Conservation (phyloP, 805 yeast species). For the Lipomyces anomalus region DNA sequence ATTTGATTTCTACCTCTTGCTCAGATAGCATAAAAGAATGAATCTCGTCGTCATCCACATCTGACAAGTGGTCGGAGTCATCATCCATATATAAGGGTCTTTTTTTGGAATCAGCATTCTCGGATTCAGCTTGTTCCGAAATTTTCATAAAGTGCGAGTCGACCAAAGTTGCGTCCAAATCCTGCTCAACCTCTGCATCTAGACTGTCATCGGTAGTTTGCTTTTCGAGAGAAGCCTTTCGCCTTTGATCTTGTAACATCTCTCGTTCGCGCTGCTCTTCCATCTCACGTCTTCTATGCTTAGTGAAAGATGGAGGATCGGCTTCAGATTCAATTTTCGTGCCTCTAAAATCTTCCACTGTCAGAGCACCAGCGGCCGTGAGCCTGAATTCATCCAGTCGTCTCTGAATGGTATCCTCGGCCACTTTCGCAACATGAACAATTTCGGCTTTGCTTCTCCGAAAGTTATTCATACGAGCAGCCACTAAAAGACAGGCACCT, state of each 20-base stretch:
- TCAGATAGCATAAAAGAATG: conserved; percentile 53
- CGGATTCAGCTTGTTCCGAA: conserved; percentile 10
- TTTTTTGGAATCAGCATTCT: not conserved
- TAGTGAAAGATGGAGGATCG: conserved; percentile 77
- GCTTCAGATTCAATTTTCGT: conserved; percentile 41
- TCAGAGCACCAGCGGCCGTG: conserved; percentile 66
- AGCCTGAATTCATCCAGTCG: conserved; percentile 80
- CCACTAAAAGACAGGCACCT: conserved; percentile 88
- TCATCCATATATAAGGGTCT: conserved; percentile 36
- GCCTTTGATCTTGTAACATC: conserved; percentile 21
- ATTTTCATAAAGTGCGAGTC: conserved; percentile 25
- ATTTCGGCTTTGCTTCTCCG: conserved; percentile 89
- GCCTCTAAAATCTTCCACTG: conserved; percentile 67
- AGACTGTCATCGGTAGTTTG: conserved; percentile 27
- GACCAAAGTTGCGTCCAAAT: conserved; percentile 28
- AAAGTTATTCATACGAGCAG: conserved; percentile 94
- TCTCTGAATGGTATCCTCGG: conserved; percentile 86
- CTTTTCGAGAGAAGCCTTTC: conserved; percentile 3
- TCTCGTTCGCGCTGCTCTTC: conserved; percentile 28
- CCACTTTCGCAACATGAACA: conserved; percentile 92
- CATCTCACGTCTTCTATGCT: conserved; percentile 47
- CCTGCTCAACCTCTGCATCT: conserved; percentile 29
- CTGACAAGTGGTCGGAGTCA: conserved; percentile 58
- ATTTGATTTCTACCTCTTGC: conserved; percentile 58
- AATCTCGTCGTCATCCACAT: conserved; percentile 80